Base-by-base conservation (phyloP, 2,329 filamentous ascomycete species). In the Xylariaceae sp. region DNA sequence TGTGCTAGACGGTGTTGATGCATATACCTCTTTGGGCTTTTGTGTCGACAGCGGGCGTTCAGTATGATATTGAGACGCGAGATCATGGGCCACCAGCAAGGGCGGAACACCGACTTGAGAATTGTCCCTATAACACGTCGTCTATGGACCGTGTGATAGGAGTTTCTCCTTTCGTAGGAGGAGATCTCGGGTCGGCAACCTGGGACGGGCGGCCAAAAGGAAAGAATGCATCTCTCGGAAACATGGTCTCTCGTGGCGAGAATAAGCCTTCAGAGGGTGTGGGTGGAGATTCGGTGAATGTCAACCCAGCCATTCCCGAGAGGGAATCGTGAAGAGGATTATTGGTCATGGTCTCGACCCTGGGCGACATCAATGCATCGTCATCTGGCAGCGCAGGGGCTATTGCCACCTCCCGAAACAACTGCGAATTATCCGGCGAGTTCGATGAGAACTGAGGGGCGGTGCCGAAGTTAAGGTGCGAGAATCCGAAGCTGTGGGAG, bases 101-200 rank as follows among this genome's bases (percentile, higher is more conserved):
- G 11, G 17, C 16, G 25, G 12, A 19, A 21, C n/a, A 13, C 27
- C 16, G 14, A n/a, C n/a, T n/a, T n/a, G n/a, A n/a, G n/a, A n/a
- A n/a, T n/a, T n/a, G n/a, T n/a, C n/a, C 32, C 66, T 68, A 88
- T 58, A 89, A 64, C 32, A 87, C 66, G 50, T 88, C 83, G 54
- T 85, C 80, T 49, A 90, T 90, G 38, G 80, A 88, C 36, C 83
- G 70, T 32, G 79, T 76, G 40, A 90, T 88, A 3, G 83, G 81
- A 37, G 76, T 77, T 54, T 83, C 80, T 24, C 83, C 83, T 49
- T 74, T 76, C 10, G 80, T 83, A 1, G 82, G 80, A 12, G 83
- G 83, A 53, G 83, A 88, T 46, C 84, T 65, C 11, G 84, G 84
- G 52, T 89, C 82, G 11, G 65, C 67, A 9, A 65, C 59, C 40